phyloP scores from a whole-genome alignment of 768 basidiomycete species.

The Suillus discolor region DNA sequence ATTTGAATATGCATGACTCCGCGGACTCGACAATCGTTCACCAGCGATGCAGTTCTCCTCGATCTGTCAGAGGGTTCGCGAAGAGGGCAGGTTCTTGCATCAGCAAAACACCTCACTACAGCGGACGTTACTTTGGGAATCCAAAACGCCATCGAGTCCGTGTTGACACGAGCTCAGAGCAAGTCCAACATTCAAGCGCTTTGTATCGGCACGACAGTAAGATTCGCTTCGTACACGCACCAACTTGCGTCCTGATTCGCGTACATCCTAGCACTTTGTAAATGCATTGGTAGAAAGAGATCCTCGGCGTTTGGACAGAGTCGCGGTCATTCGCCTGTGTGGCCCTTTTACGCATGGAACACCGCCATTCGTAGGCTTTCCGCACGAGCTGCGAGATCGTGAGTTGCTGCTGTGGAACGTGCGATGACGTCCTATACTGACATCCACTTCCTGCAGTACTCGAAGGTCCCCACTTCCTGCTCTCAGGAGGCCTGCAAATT shows the following conservation, averaged over 20 bases:
- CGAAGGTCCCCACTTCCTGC: conserved; percentile 34
- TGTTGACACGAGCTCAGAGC: conserved; percentile 42
- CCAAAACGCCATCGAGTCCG: conserved; percentile 47
- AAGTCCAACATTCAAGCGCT: conserved; percentile 47
- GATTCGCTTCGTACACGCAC: conserved; percentile 8
- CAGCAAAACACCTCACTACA: conserved; percentile 56
- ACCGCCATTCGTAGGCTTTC: conserved; percentile 60
- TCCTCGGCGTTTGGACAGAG: conserved; percentile 51
- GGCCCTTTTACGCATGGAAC: conserved; percentile 60
- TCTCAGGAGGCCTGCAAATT: conserved; percentile 47
- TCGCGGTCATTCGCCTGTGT: conserved; percentile 66
- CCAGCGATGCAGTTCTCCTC: conserved; percentile 37
- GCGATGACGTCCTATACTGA: conserved; percentile 14
- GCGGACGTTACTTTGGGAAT: conserved; percentile 61
- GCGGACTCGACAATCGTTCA: not conserved
- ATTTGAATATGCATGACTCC: not conserved
- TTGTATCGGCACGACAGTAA: conserved; percentile 63
- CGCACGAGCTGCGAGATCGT: conserved; percentile 33
- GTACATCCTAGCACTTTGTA: conserved; percentile 45
- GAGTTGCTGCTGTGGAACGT: conserved; percentile 19
- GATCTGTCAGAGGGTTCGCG: conserved; percentile 14
- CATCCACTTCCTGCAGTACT: conserved; percentile 19
- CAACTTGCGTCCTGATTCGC: conserved; percentile 15
- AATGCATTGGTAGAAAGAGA: conserved; percentile 65
- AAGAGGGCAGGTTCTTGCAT: conserved; percentile 26